These are phyloP conservation scores for Dendrothele bispora DNA, from an alignment of 768 basidiomycete genomes.

Conservation along the genomic window DNA sequence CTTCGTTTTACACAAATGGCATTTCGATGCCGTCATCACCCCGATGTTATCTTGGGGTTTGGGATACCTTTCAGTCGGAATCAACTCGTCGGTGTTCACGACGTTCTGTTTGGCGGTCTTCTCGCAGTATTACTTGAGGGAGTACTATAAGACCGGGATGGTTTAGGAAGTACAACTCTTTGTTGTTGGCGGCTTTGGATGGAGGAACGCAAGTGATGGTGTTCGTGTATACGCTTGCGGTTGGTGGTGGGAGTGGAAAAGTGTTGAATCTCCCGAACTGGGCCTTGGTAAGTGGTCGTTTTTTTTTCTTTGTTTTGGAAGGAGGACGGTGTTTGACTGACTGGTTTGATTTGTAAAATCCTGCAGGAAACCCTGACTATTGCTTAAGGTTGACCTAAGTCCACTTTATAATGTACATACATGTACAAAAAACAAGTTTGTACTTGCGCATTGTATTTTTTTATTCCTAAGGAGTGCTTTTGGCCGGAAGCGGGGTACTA, in stretches of 20 bases:
- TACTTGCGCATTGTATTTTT: too few relatives aligned
- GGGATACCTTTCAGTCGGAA: constrained; percentile 52
- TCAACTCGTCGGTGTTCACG: constrained; percentile 53
- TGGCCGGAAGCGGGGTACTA: too few relatives aligned
- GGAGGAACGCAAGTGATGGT: constrained; percentile 28
- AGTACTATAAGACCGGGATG: constrained; percentile 40
- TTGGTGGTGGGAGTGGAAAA: constrained; percentile 16
- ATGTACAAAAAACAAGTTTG: too few relatives aligned
- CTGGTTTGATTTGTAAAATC: too few relatives aligned
- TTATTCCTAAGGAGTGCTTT: too few relatives aligned
- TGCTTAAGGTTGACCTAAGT: too few relatives aligned
- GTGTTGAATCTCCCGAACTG: constrained; percentile 11
- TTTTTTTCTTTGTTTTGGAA: not conserved
- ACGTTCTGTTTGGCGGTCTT: constrained; percentile 45
- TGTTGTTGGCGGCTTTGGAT: constrained; percentile 41
- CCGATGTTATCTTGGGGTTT: constrained; percentile 48
- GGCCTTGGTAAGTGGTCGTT: constrained; percentile 9
- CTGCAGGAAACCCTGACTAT: too few relatives aligned
- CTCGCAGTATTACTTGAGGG: constrained; percentile 46
- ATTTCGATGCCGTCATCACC: constrained; percentile 49
- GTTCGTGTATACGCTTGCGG: constrained; percentile 30
- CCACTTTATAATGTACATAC: too few relatives aligned
- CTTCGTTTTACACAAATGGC: constrained; percentile 47
- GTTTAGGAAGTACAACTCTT: constrained; percentile 54
- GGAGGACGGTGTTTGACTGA: too few relatives aligned